Evolutionary conservation across 2,329 filamentous ascomycete genomes (phyloP), one percentile per base, ranked within the genome.

Genomic region (Thelonectria blattea): DNA sequence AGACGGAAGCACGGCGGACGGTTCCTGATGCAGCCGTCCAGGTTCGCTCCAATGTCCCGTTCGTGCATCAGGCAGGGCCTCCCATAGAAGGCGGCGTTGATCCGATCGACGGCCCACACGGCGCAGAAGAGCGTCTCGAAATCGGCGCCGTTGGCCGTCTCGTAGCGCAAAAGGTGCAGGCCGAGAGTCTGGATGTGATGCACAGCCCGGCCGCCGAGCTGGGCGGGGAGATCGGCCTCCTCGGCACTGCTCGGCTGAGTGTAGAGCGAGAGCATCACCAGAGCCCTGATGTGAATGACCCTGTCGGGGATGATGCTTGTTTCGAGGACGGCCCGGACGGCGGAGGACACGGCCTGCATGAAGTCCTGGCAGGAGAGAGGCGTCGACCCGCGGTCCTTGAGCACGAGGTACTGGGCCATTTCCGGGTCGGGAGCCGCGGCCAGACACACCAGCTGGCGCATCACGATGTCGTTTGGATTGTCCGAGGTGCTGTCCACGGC

Each of bases 51-150:
- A 27, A 87, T 79, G 63, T 89, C 87, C 50, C 83, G 75, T 64
- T 88, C 85, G 63, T 89, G 85, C 58, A 89, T 82, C 22, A 87
- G 71, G 47, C 84, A 81, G 0, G 87, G 84, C 1, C 86, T 78
- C 6, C 85, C 86, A 58, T 87, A 84, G n/a, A 86, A 79, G 0
- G 85, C 83, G 1, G 84, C 80, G 49, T 85, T 85, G 45, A 89
- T 78, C 14, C 84, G 79, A 67, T 89, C 87, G 1, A 89, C 70
- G 0, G 85, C 85, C 85, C 85, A 88, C 0, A 87, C 75, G 7
- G 81, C 84, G 65, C 84, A 88, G 46, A 87, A 86, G 2, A 88
- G 66, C 2, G 77, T 80, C 54, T 83, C 80, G 2, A 80, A 73
- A 24, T 80, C 78, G 43, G 80, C 75, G 10, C 74, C 72, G 24